Base-by-base conservation (phyloP, 2,329 filamentous ascomycete species). In the Apiospora sp. region DNA sequence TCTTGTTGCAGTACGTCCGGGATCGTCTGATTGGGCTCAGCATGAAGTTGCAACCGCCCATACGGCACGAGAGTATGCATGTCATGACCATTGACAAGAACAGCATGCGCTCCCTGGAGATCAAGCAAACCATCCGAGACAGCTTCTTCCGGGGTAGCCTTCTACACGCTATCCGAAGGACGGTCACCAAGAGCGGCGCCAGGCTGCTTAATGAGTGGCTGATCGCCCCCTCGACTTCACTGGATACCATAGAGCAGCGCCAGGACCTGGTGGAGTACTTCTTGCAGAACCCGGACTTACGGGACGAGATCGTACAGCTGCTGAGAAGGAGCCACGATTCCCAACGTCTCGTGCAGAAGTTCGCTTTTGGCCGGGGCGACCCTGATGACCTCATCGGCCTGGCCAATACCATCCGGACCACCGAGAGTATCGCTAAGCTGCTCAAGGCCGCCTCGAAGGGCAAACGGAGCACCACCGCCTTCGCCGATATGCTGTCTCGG, bases 61-160 rank as follows among this genome's bases (percentile, higher is more conserved):
- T 92, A 48, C 92, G 94, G 73, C 90, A 94, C 76, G 90, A 93
- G 75, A 87, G 90, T 70, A 87, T 93, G 79, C 90, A 97, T 74
- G 91, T 93, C 75, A 96, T 99, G 94, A 89, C 86, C 69, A 97
- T 99, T 76, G 96, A 99, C 84, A 95, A 93, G 80, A 97, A 95
- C 79, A 98, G 93, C 76, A 88, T 99, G 83, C 90, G 94, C 73
- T 94, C 95, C 0, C 87, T 99, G 5, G 96, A 99, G 82, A 94
- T 99, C 75, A 91, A 94, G 75, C 91, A 92, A 80, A 98, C 96
- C 0, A 91, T 97, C 69, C 90, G 93, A 68, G 96, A 98, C 77
- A 92, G 93, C 3, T 83, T 88, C 27, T 92, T 93, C 51, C 91
- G 92, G 75, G 96, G 96, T 6, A 98, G 95, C 79, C 85, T 99